Conservation (phyloP, 164 flowering plant species). For the Paratinospora sagittata region DNA sequence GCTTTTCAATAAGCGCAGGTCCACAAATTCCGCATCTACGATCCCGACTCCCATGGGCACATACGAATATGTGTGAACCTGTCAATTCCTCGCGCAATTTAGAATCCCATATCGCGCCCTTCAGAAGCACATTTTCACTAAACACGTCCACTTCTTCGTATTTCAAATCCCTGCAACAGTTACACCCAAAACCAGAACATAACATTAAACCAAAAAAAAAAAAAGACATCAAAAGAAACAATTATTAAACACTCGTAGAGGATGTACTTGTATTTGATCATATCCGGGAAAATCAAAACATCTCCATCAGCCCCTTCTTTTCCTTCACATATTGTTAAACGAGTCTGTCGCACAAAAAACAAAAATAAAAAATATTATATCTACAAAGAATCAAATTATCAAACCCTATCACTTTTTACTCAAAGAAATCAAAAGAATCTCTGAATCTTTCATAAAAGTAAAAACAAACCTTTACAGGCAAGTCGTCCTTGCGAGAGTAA, state of each 20-base stretch:
- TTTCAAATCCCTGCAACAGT: constrained; percentile 53
- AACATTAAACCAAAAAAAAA: neutral
- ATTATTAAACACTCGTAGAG: neutral
- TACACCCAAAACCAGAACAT: constrained; percentile 12
- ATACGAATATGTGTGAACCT: constrained; percentile 79
- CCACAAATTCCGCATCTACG: constrained; percentile 96
- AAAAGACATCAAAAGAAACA: neutral
- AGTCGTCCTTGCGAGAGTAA: constrained; percentile 47
- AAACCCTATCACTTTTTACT: constrained; percentile 1
- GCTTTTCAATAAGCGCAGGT: constrained; percentile 66
- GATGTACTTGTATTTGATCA: constrained; percentile 72
- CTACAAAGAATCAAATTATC: neutral
- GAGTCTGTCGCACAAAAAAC: constrained; percentile 37
- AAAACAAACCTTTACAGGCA: neutral
- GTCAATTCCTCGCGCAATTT: constrained; percentile 47
- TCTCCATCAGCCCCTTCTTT: constrained; percentile 63
- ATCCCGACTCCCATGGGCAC: constrained; percentile 85
- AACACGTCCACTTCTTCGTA: constrained; percentile 61
- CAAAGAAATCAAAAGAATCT: constrained; percentile 41
- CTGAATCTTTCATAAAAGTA: constrained; percentile 17
- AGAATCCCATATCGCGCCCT: constrained; percentile 52
- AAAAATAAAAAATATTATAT: constrained; percentile 9
- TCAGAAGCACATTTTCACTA: constrained; percentile 80
- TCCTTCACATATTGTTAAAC: constrained; percentile 65
- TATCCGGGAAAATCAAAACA: constrained; percentile 77